phyloP scores from a whole-genome alignment of 371 early-diverging fungal species.

The Amoeboaphelidium protococcarum region DNA sequence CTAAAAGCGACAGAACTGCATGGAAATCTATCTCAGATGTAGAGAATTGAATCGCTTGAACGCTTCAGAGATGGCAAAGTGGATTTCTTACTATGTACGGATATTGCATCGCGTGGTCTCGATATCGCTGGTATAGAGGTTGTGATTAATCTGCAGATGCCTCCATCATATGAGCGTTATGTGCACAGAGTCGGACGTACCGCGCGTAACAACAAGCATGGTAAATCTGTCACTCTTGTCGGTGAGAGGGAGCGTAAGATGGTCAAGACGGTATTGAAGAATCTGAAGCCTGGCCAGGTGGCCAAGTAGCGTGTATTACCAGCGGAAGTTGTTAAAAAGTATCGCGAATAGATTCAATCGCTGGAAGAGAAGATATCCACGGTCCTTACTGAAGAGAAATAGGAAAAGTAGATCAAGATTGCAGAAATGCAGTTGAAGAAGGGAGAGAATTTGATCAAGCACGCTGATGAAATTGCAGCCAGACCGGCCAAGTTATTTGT shows the following conservation, averaged over 20 bases:
- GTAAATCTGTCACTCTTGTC: conserved; percentile 61
- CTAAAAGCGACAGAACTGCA: conserved; percentile 86
- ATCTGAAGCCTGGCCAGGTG: conserved; percentile 25
- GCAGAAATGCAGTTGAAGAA: conserved; percentile 73
- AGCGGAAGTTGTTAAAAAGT: conserved; percentile 37
- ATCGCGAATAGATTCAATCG: conserved; percentile 30
- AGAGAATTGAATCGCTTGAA: conserved; percentile 66
- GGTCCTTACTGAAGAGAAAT: conserved; percentile 54
- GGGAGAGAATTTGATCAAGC: conserved; percentile 53
- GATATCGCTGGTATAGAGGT: conserved; percentile 95
- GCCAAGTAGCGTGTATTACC: conserved; percentile 72
- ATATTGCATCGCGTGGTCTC: conserved; percentile 97
- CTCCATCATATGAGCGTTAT: conserved; percentile 76
- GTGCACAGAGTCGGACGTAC: conserved; percentile 98
- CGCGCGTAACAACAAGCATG: conserved; percentile 75
- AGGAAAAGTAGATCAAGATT: conserved; percentile 33
- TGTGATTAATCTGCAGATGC: conserved; percentile 98
- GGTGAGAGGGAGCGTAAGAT: conserved; percentile 76
- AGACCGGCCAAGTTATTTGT: conserved; percentile 63
- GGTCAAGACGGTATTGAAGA: conserved; percentile 74
- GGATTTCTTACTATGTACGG: conserved; percentile 84
- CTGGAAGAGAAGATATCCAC: conserved; percentile 38
- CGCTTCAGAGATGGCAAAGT: conserved; percentile 63
- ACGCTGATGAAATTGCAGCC: conserved; percentile 55
- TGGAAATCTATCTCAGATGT: conserved; percentile 88